Base-by-base conservation (phyloP, 768 basidiomycete species). In the Boletus pseudo-olivaceus region DNA sequence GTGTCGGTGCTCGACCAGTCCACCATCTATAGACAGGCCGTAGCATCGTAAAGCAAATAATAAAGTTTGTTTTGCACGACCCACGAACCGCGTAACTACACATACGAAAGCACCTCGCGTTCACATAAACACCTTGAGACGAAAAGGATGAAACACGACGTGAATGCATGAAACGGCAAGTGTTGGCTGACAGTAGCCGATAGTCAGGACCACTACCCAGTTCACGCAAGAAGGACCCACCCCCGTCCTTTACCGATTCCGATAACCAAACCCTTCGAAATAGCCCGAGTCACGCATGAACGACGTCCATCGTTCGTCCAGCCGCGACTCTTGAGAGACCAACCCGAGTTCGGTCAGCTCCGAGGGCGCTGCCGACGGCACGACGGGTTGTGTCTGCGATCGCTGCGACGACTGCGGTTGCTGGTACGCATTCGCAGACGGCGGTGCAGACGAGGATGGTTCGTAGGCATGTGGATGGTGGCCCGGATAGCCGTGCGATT, bases 301-400 rank as follows among this genome's bases (percentile, higher is more conserved):
- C 29, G 77, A 78, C 51, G 77, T 77, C 83, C 83, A 85, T 23
- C 81, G 71, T 61, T 81, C 80, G 47, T 82, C 81, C 37, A 84
- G 61, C 35, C 80, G 70, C 41, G 81, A 80, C 54, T 78, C 78
- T 23, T 80, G 72, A 10, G 83, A 72, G 5, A 82, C 82, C 26
- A 88, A 70, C 7, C 87, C 87, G 4, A 88, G 74, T 51, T 82
- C 77, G 0, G 82, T 78, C 17, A 87, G 69, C 49, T 83, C 82
- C 17, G 75, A 62, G 27, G 71, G 66, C 17, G 71, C 63, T 7
- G 60, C 54, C 7, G 55, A 29, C 20, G 47, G 55, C 14, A 26
- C 12, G 4, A 26, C 12, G 4, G 47, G 11, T 7, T 47, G 54
- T 10, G 54, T 27, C 37, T 48, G 55, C 8, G 60, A 57, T 15